A percentile compares a stretch with the other conserved stretches of the same genome.
Conservation (phyloP, 805 yeast genomes). For the Vanderwaltozyma verrucispora region DNA sequence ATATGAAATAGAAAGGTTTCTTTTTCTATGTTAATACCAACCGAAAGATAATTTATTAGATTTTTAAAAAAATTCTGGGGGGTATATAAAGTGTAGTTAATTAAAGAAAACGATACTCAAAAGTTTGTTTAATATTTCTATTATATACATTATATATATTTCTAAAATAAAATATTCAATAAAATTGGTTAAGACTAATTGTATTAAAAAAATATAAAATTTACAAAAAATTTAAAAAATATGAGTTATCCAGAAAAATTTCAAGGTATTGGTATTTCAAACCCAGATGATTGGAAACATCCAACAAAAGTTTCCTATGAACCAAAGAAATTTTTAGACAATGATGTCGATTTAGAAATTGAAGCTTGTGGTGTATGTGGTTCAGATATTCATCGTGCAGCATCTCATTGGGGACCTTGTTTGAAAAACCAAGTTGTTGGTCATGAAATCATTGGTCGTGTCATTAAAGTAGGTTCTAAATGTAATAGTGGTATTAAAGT, state of each 20-base stretch:
- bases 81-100: too few species aligned
- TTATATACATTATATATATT: too few species aligned
- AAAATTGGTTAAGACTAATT: too few species aligned
- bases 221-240: not conserved
- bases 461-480: constrained; percentile 46
- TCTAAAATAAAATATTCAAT: too few species aligned
- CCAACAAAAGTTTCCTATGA: constrained; percentile 42
- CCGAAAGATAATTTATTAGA: too few species aligned
- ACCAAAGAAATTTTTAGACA: constrained; percentile 36
- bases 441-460: constrained; percentile 56
- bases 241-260: constrained; percentile 33
- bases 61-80: too few species aligned
- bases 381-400: constrained; percentile 33
- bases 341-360: constrained; percentile 46
- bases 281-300: constrained; percentile 42
- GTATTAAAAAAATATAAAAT: too few species aligned
- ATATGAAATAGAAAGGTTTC: too few species aligned
- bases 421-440: constrained; percentile 42
- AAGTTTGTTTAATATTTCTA: too few species aligned
- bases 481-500: constrained; percentile 39
- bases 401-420: constrained; percentile 17
- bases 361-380: constrained; percentile 64
- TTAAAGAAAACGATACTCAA: too few species aligned
- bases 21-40: too few species aligned
- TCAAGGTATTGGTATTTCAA: constrained; percentile 48